A percentile compares a stretch with the other conserved stretches of the same genome.
Evolutionary conservation across 2,329 filamentous ascomycete species (phyloP).

Genomic region (Phaeosphaeriaceae sp.): DNA sequence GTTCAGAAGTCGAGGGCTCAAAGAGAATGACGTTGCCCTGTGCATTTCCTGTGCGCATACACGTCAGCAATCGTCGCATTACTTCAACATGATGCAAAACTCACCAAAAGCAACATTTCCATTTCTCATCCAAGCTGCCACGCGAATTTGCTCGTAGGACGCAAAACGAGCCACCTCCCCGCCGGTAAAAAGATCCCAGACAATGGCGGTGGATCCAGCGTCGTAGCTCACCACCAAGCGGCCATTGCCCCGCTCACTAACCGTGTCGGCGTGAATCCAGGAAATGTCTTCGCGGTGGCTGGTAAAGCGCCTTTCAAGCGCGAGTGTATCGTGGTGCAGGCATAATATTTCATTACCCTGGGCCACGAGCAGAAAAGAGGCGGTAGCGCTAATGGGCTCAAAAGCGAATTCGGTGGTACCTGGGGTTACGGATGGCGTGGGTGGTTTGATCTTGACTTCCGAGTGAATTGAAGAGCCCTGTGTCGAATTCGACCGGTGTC

Average conservation of each 20-base stretch:
- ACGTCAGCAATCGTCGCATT: constrained; percentile 16
- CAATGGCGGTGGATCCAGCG: constrained; percentile 85
- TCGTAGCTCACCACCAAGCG: constrained; percentile 93
- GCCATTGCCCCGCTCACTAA: constrained; percentile 84
- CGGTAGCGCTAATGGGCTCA: constrained; percentile 88
- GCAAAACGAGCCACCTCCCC: constrained; percentile 90
- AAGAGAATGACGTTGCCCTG: constrained; percentile 95
- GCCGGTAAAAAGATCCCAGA: constrained; percentile 95
- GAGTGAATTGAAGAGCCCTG: constrained; percentile 45
- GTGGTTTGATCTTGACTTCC: constrained; percentile 47
- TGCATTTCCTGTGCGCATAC: constrained; percentile 70
- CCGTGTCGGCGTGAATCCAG: constrained; percentile 87
- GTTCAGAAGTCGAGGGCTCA: constrained; percentile 89
- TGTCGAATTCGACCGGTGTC: constrained; percentile 50
- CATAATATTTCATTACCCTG: constrained; percentile 83
- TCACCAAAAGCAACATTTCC: constrained; percentile 96
- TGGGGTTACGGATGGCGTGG: constrained; percentile 53
- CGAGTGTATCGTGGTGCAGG: constrained; percentile 89
- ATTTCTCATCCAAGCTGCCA: constrained; percentile 94
- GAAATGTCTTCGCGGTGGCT: constrained; percentile 83
- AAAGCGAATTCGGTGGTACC: constrained; percentile 64
- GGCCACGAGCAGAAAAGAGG: constrained; percentile 87
- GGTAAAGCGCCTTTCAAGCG: constrained; percentile 84
- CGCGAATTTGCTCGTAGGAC: constrained; percentile 84
- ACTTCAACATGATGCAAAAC: constrained; percentile 34